Evolutionary conservation across 78 protist genomes (phyloP).

Genomic region (Polysphondylium violaceum): DNA sequence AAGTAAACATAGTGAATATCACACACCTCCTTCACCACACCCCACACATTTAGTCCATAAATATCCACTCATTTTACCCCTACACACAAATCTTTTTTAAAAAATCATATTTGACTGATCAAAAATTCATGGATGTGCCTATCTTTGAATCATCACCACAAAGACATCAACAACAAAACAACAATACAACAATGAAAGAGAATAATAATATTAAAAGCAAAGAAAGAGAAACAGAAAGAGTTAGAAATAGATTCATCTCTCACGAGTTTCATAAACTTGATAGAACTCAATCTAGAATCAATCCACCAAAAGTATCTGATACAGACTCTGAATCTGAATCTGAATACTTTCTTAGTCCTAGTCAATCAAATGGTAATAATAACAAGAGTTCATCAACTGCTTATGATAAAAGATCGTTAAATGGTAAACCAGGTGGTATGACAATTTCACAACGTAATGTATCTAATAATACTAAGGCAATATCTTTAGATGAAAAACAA

Average conservation of each 20-base stretch:
- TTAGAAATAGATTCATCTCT: conserved; percentile 47
- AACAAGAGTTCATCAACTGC: no score
- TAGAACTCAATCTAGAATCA: conserved; percentile 47
- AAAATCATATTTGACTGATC: no score
- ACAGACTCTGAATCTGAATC: conserved; percentile 54
- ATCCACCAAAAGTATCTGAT: conserved; percentile 24
- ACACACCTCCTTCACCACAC: no score
- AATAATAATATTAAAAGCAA: neutral
- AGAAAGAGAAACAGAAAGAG: conserved; percentile 29
- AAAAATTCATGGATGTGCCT: no score
- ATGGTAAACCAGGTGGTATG: neutral
- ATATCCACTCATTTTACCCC: no score
- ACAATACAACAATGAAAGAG: conserved; percentile 1
- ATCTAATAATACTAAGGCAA: neutral
- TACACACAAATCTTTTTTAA: no score
- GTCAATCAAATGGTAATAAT: neutral
- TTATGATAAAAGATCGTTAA: no score
- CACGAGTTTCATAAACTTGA: conserved; percentile 57
- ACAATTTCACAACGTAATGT: neutral
- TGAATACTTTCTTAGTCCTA: conserved; percentile 21
- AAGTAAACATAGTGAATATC: no score
- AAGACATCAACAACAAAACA: neutral
- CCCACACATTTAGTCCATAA: no score
- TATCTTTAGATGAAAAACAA: neutral
- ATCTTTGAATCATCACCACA: no score